Base-by-base conservation (phyloP, 371 early-diverging fungal genomes). In the Mortierella polycephala region DNA sequence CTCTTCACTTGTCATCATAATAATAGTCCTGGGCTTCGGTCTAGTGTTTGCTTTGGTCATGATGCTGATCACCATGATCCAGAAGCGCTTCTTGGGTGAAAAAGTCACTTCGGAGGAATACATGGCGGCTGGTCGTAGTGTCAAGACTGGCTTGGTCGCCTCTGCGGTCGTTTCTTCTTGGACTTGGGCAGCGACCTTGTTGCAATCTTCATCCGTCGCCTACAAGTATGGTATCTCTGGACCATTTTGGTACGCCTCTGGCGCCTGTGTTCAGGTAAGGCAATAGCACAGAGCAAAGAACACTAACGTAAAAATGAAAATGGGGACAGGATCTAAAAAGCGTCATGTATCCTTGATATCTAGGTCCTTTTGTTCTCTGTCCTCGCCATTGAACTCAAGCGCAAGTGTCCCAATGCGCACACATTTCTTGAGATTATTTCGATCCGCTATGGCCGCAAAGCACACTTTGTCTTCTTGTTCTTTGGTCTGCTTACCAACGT, bases 161-260 rank as follows among this genome's bases (percentile, higher is more conserved):
- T 85, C 88, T 60, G 92, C 91, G 4, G 86, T 91, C 62, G 92
- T 92, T 1, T 85, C 85, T 13, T 83, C 84, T 2, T 90, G 90
- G 90, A 90, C 90, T 18, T 90, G 90, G 90, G 90, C 90, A 5
- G 90, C 91, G 30, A 92, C 92, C 0, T 62, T 91, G 37, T 62
- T 91, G 23, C 89, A 89, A 50, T 85, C 85, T 57, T 89, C 90
- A 1, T 84, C 88, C n/a, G 90, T 90, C 3, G 90, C 90, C 14
- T 90, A 90, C 69, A 83, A 86, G 63, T 89, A 89, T 55, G 91
- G 90, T 66, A 86, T 88, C 13, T 86, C 89, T n/a, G 91, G 82
- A 10, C 84, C 84, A 4, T 84, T 89, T n/a, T 88, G 89, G 89
- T 91, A 91, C 74, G 92, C 90, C 4, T 85, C 91, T 7, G 92